Percentiles rank a stretch among this genome's conserved stretches.
These are phyloP conservation scores for Schizophyllum commune DNA, from an alignment of 1,284 basidiomycete genomes.

Conservation along the genomic window DNA sequence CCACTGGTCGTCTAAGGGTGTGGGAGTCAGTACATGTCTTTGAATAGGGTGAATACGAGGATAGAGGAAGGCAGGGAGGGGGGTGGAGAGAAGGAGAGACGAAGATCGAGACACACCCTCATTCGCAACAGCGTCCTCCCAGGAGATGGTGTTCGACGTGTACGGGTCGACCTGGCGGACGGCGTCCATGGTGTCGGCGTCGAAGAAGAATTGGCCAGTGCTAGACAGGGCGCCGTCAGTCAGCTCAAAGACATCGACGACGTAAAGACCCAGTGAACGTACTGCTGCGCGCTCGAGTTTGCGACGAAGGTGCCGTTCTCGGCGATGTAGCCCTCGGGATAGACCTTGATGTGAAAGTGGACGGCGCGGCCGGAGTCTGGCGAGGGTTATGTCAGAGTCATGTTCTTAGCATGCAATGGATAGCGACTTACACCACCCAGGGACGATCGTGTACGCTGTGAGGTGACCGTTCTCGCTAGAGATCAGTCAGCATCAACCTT, in stretches of 20 bases:
- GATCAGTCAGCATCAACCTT: background rate
- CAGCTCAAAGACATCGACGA: too few relatives aligned
- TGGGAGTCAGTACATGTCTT: too few relatives aligned
- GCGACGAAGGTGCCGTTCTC: background rate
- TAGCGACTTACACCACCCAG: constrained; percentile 2
- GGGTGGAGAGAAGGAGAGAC: background rate
- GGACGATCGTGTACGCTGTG: constrained; percentile 1
- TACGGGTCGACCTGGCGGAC: background rate
- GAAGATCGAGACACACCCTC: background rate
- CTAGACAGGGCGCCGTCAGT: too few relatives aligned
- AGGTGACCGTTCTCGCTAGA: constrained; percentile 1
- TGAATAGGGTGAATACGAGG: too few relatives aligned
- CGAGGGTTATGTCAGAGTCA: background rate
- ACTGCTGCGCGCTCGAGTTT: background rate
- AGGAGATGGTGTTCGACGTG: background rate
- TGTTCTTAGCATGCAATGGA: background rate
- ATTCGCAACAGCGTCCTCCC: background rate
- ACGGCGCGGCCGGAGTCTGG: constrained; percentile 2
- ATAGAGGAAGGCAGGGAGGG: background rate
- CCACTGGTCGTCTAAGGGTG: background rate
- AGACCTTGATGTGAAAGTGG: constrained; percentile 6
- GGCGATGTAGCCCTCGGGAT: constrained; percentile 2
- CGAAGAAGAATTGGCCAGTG: background rate
- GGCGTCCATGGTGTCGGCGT: background rate
- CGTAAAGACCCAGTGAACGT: too few relatives aligned